A percentile compares a stretch with the other conserved stretches of the same genome.
phyloP scores from a whole-genome alignment of 2,329 filamentous ascomycete genomes.

The Aureobasidium subglaciale region DNA sequence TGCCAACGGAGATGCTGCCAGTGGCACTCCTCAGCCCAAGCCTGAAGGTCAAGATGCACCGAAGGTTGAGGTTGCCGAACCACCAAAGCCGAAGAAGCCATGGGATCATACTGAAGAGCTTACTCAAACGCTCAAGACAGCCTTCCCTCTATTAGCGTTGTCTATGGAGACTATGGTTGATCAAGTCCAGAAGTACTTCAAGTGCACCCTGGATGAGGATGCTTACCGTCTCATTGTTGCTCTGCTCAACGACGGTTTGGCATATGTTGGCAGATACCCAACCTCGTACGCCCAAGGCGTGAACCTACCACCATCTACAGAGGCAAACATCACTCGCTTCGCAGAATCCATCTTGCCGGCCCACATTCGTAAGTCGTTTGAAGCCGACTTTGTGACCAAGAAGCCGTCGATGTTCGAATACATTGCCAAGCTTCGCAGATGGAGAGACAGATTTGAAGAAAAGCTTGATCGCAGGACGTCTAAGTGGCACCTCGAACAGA shows the following conservation, averaged over 20 bases:
- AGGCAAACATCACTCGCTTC: constrained; percentile 94
- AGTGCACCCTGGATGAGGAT: constrained; percentile 96
- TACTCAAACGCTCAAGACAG: constrained; percentile 90
- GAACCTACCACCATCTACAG: constrained; percentile 81
- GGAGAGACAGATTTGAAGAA: constrained; percentile 97
- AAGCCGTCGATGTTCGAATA: constrained; percentile 99
- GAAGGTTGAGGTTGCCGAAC: constrained; percentile 30
- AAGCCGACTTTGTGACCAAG: constrained; percentile 90
- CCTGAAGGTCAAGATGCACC: constrained; percentile 17
- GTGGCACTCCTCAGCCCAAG: constrained; percentile 30
- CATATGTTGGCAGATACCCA: constrained; percentile 84
- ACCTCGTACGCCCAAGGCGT: constrained; percentile 81
- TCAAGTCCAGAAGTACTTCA: constrained; percentile 98
- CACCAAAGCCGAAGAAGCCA: constrained; percentile 60
- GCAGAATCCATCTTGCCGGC: constrained; percentile 90
- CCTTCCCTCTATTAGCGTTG: constrained; percentile 87
- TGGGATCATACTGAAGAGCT: constrained; percentile 98
- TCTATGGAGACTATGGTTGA: constrained; percentile 99
- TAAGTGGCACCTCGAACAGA: constrained; percentile 69
- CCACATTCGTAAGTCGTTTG: constrained; percentile 93
- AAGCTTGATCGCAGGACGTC: constrained; percentile 80
- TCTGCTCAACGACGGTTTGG: constrained; percentile 86
- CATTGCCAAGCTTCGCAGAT: constrained; percentile 90
- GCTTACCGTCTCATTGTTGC: constrained; percentile 97
- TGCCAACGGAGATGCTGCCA: constrained; percentile 33